Evolutionary conservation across 1,284 basidiomycete genomes (phyloP).

Genomic region (Peniophora sp.): DNA sequence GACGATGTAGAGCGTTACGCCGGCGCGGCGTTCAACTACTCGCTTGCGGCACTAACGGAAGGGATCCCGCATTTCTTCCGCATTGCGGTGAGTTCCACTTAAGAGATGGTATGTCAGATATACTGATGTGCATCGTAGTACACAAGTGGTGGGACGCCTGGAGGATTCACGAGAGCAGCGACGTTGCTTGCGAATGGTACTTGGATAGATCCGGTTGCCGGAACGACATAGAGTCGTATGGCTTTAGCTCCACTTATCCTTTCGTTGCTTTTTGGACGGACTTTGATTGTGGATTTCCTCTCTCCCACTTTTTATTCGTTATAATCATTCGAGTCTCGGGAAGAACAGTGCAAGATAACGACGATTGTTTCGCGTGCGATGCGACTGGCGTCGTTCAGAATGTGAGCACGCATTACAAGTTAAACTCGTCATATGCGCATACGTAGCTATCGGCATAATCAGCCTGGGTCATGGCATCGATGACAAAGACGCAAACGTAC

Average conservation of each 20-base stretch:
- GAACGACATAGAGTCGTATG: constrained; percentile 41
- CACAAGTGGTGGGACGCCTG: constrained; percentile 40
- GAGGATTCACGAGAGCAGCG: constrained; percentile 80
- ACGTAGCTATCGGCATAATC: too few species aligned
- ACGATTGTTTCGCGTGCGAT: too few species aligned
- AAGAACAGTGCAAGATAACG: too few species aligned
- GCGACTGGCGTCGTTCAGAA: too few species aligned
- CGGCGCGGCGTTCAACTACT: constrained; percentile 59
- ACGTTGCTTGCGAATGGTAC: constrained; percentile 75
- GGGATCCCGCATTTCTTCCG: constrained; percentile 78
- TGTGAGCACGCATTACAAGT: too few species aligned
- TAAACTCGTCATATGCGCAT: too few species aligned
- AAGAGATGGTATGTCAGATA: neutral
- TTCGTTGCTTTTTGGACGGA: neutral
- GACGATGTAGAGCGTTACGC: constrained; percentile 80
- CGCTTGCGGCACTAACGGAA: constrained; percentile 51
- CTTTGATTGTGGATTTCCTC: too few species aligned
- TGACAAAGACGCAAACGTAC: too few species aligned
- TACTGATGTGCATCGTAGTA: constrained; percentile 32
- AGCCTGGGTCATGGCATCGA: too few species aligned
- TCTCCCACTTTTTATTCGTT: too few species aligned
- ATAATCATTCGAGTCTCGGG: too few species aligned
- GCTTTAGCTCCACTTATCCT: neutral
- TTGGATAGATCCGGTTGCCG: constrained; percentile 66
- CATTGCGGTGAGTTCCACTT: constrained; percentile 57